Evolutionary conservation across 2,329 filamentous ascomycete species (phyloP), one percentile per base, ranked within the genome.

Genomic region (Madurella mycetomatis): DNA sequence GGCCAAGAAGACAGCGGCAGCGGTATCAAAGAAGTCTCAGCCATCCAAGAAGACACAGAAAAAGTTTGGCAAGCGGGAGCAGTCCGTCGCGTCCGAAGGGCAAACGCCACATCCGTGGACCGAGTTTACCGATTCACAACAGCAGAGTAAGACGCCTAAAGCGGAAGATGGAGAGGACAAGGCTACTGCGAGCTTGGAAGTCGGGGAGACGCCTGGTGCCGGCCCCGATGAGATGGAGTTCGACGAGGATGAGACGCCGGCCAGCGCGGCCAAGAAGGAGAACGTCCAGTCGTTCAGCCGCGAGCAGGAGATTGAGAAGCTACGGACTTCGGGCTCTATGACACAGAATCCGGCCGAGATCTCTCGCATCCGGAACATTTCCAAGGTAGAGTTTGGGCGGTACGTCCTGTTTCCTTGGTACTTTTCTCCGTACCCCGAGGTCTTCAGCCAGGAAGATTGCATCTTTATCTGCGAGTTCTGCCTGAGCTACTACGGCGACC

Each of bases 391-490:
- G 69, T 97, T 99, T 78, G 95, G 94, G 43, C 85, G 86, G 63
- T 87, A 85, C 68, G 90, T 96, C 65, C 83, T 99, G 42, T 95
- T 95, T 69, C 94, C 94, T 0, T 99, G 94, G 94, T 99, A 99
- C 71, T 99, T 99, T 74, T 96, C 91, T 5, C 94, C 94, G 0
- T 99, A 99, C 65, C 94, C 94, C 0, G 88, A 95, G 66, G 79
- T 85, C 2, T 97, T 95, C 69, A 86, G 87, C 18, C 88, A 94
- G 63, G 88, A 87, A 62, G 94, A 99, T 62, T 80, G 94, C 60
- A 89, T 97, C 61, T 96, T 88, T 73, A 92, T 99, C 64, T 96
- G 95, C 80, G 95, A 99, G 70, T 96, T 96, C 72, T 99, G 94
- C 66, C 79, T 99, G 19, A 86, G 83, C 61, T 99, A 99, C 72